Conservation (phyloP, 192 early-diverging fungal genomes). For the Backusella liffmaniae region DNA sequence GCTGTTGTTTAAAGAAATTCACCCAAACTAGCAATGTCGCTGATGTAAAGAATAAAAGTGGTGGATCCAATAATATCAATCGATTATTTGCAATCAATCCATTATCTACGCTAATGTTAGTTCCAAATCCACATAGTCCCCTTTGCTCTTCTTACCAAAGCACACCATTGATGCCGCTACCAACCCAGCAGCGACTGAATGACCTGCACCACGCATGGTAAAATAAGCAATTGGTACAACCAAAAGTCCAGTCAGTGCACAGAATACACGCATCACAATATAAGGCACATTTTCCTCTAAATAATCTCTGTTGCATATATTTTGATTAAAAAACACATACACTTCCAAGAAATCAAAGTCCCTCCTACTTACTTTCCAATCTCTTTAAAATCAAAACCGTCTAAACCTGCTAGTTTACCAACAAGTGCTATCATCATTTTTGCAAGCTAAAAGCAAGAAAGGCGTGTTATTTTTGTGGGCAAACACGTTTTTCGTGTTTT, state of each 20-base stretch:
- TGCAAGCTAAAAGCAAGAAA: slow-evolving; percentile 29
- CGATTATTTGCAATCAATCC: slow-evolving; percentile 87
- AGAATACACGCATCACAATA: slow-evolving; percentile 77
- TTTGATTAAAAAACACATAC: not conserved
- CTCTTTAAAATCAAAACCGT: slow-evolving; percentile 93
- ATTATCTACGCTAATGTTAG: slow-evolving; percentile 61
- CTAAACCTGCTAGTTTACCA: slow-evolving; percentile 82
- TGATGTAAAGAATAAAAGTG: slow-evolving; percentile 87
- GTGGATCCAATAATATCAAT: slow-evolving; percentile 88
- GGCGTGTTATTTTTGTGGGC: not conserved
- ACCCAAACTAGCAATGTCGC: slow-evolving; percentile 83
- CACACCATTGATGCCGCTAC: slow-evolving; percentile 80
- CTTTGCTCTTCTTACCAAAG: slow-evolving; percentile 59
- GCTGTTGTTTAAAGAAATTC: slow-evolving; percentile 70
- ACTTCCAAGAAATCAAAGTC: not conserved
- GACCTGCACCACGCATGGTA: slow-evolving; percentile 78
- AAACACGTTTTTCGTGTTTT: slow-evolving; percentile 6
- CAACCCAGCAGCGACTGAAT: slow-evolving; percentile 68
- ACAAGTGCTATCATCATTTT: slow-evolving; percentile 50
- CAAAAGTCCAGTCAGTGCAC: slow-evolving; percentile 75
- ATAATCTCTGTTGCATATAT: slow-evolving; percentile 66
- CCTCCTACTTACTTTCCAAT: slow-evolving; percentile 70
- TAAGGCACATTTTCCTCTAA: slow-evolving; percentile 86
- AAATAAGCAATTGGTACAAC: slow-evolving; percentile 83
- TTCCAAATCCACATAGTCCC: not conserved